Evolutionary conservation across 2,329 filamentous ascomycete genomes (phyloP), one percentile per base, ranked within the genome.

Genomic region (Aspergillus thermomutatus): DNA sequence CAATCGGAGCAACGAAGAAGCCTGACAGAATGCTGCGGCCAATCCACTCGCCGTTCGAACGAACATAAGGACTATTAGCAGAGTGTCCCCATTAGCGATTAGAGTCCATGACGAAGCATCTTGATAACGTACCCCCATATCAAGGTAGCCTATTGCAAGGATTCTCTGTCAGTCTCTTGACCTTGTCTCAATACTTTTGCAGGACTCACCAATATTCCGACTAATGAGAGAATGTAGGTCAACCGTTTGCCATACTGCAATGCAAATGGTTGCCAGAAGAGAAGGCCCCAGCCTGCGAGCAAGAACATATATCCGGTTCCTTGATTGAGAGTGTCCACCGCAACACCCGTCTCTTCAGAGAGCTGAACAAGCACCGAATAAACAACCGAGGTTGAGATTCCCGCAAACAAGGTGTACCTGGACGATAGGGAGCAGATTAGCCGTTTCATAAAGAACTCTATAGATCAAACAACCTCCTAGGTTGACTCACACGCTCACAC

Each of bases 201-300:
- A 28, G 1, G 1, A 59, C 70, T 60, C 57, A 74, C 72, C 59
- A 73, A 47, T 6, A 68, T 65, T 5, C 72, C 72, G 14, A 65
- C 46, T 49, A 74, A 50, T 0, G 72, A 75, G 3, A 74, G 8
- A 5, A 75, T 45, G 55, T 72, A 75, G 0, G 69, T 72, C 54
- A 72, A 56, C 5, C 72, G 66, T 56, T 75, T 74, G 23, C 77
- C 78, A 64, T 75, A 79, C 46, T 77, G 73, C 59, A 78, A 62
- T 2, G 78, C 75, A 53, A 80, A 73, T 0, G 78, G 76, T 58
- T 80, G 78, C 78, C 78, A 80, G 50, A 80, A 74, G 1, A 80
- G 54, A 19, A 77, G 65, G 0, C 75, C 75, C 77, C 77, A 80
- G 23, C 77, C 77, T 1, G 75, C 72, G 10, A 79, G 60, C 19